Evolutionary conservation across 1,139 yeast genomes (phyloP).

Genomic region (Martiniozyma asiatica): DNA sequence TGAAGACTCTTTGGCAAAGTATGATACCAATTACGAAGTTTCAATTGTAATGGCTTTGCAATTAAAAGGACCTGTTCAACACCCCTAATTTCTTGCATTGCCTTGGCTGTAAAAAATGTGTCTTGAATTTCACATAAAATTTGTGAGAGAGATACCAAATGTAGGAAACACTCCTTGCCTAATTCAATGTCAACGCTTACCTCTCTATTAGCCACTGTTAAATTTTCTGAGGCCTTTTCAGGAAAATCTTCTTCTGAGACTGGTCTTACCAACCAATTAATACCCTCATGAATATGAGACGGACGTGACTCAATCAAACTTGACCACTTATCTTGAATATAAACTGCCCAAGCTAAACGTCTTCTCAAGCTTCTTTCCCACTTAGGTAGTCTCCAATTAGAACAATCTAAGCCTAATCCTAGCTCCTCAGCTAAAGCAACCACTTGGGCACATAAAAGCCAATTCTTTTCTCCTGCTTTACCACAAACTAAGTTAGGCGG

Average conservation of each 20-base stretch:
- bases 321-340: slow-evolving; percentile 81
- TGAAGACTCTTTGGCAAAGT: slow-evolving; percentile 60
- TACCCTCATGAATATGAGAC: slow-evolving; percentile 52
- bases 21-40: slow-evolving; percentile 75
- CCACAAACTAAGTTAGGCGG: slow-evolving; percentile 20
- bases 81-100: slow-evolving; percentile 42
- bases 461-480: slow-evolving; percentile 40
- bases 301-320: slow-evolving; percentile 70
- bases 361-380: slow-evolving; percentile 86
- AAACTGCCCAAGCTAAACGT: slow-evolving; percentile 88
- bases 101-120: slow-evolving; percentile 57
- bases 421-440: slow-evolving; percentile 78
- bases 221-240: slow-evolving; percentile 26
- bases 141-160: slow-evolving; percentile 54
- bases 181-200: slow-evolving; percentile 61
- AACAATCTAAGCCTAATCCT: slow-evolving; percentile 78
- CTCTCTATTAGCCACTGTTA: slow-evolving; percentile 27
- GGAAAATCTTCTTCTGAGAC: slow-evolving; percentile 68
- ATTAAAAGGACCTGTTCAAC: slow-evolving; percentile 55
- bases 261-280: slow-evolving; percentile 58
- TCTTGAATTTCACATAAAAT: slow-evolving; percentile 64
- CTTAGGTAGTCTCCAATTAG: slow-evolving; percentile 77
- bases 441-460: slow-evolving; percentile 81
- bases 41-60: slow-evolving; percentile 80
- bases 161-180: slow-evolving; percentile 61